phyloP scores from a whole-genome alignment of 2,329 filamentous ascomycete genomes.

The Neopestalotiopsis clavispora region DNA sequence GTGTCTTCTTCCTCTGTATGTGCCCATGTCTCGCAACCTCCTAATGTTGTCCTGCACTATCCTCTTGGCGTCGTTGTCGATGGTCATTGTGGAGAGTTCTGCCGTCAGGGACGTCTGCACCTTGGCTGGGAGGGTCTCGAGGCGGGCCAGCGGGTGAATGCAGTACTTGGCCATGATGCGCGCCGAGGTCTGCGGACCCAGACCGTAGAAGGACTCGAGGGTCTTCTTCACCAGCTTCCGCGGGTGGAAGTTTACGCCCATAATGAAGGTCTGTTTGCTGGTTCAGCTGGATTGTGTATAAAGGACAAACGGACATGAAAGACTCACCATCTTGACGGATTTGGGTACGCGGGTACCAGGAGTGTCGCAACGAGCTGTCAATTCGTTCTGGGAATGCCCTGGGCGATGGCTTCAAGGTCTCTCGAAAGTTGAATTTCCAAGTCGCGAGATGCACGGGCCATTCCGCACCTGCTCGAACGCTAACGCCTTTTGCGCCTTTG shows the following conservation, averaged over 20 bases:
- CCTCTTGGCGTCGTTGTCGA: constrained; percentile 85
- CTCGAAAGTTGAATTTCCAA: constrained; percentile 7
- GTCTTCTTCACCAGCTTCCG: constrained; percentile 81
- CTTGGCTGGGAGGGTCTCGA: constrained; percentile 75
- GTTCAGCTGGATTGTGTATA: background rate
- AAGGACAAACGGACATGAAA: too few relatives aligned
- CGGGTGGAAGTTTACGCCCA: constrained; percentile 87
- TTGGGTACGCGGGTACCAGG: background rate
- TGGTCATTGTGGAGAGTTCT: constrained; percentile 88
- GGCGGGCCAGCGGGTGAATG: constrained; percentile 82
- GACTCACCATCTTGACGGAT: constrained; percentile 9
- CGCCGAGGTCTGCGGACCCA: constrained; percentile 72
- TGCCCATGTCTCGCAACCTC: constrained; percentile 87
- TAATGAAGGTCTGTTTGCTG: constrained; percentile 73
- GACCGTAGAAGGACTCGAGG: constrained; percentile 84
- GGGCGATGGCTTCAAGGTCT: background rate
- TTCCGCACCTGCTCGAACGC: constrained; percentile 2
- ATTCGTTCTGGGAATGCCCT: background rate
- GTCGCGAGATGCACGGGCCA: constrained; percentile 10
- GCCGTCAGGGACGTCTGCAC: constrained; percentile 83
- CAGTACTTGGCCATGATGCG: constrained; percentile 86
- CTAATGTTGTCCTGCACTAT: constrained; percentile 84
- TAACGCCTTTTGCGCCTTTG: background rate
- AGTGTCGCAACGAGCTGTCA: background rate
- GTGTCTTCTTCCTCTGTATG: constrained; percentile 86